Percentiles rank a stretch among this genome's conserved stretches.
These are phyloP conservation scores for Colletotrichum sp. DNA, from an alignment of 2,329 filamentous ascomycete genomes.

Conservation along the genomic window DNA sequence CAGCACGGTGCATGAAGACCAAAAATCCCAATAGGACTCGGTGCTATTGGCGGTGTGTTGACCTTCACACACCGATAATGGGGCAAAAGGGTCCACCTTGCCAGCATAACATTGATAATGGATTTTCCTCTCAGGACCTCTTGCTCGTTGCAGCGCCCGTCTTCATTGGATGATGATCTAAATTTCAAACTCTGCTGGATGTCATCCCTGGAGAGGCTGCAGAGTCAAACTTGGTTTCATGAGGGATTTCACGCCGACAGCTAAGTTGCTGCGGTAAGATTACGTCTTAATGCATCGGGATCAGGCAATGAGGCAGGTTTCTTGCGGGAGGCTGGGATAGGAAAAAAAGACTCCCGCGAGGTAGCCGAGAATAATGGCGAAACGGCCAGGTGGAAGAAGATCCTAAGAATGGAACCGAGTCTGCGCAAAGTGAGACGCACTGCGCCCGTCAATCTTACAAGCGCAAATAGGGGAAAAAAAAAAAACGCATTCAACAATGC, in stretches of 20 bases:
- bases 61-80: slow-evolving; percentile 7
- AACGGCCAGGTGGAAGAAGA: not conserved
- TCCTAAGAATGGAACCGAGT: not conserved
- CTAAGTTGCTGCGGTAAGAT: slow-evolving; percentile 7
- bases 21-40: not conserved
- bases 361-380: slow-evolving; percentile 19
- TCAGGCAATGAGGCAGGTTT: not conserved
- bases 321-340: not conserved
- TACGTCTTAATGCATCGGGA: slow-evolving; percentile 21
- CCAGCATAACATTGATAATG: slow-evolving; percentile 21
- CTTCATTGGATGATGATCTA: slow-evolving; percentile 15
- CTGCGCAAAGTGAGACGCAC: not conserved
- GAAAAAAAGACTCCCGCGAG: not conserved
- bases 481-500: not conserved
- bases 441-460: not conserved
- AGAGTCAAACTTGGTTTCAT: slow-evolving; percentile 18
- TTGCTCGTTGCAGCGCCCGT: not conserved
- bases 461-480: not conserved
- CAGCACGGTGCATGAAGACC: slow-evolving; percentile 11
- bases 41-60: slow-evolving; percentile 12
- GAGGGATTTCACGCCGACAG: slow-evolving; percentile 16
- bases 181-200: slow-evolving; percentile 3
- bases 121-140: not conserved
- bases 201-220: slow-evolving; percentile 17
- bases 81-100: slow-evolving; percentile 4